These are phyloP conservation scores for Fraxinus greggii DNA, from an alignment of 305 asterid genomes.

Conservation along the genomic window DNA sequence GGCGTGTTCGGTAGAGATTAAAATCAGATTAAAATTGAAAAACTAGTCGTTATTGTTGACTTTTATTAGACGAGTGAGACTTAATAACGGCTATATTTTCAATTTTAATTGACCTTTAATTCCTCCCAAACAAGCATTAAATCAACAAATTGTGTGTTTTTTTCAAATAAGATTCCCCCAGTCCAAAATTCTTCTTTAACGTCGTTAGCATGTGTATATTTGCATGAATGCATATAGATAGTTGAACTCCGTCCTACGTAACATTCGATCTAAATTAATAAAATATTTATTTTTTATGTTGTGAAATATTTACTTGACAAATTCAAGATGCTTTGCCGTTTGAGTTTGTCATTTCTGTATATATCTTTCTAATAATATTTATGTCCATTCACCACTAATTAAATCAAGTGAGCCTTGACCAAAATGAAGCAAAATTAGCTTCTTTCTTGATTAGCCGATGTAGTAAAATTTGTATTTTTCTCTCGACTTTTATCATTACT, in stretches of 20 bases:
- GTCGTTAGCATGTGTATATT: neutral
- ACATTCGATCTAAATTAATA: no score
- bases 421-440: neutral
- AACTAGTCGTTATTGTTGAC: no score
- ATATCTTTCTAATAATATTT: neutral
- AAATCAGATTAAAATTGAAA: no score
- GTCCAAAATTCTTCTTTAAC: neutral
- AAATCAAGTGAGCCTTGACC: neutral
- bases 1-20: no score
- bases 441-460: neutral
- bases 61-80: no score
- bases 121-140: no score
- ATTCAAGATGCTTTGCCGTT: constrained; percentile 24
- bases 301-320: neutral
- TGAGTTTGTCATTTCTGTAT: constrained; percentile 3
- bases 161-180: neutral
- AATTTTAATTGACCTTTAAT: no score
- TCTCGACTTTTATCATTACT: neutral
- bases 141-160: no score
- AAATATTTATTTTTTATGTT: no score
- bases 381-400: neutral
- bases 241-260: neutral
- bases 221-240: neutral
- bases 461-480: no score
- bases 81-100: no score